Evolutionary conservation across 495 filamentous ascomycete genomes (phyloP), one percentile per base, ranked within the genome.

Genomic region (Aspergillus cavernicola): DNA sequence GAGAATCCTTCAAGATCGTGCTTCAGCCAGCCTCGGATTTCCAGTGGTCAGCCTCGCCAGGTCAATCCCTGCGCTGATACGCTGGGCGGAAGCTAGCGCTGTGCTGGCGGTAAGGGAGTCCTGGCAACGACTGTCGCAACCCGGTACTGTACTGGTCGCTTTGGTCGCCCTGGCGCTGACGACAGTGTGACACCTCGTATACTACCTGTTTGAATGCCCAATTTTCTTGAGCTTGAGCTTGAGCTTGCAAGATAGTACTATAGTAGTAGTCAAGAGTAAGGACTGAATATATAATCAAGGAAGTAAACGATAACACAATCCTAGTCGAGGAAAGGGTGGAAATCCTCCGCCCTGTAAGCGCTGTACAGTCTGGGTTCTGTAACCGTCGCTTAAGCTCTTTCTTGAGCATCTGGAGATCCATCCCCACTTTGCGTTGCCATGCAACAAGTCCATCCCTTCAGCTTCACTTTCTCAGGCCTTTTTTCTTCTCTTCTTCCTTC

Each of bases 381-480:
- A 55, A 60, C 54, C 52, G 57, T 56, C 53, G 58, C 61, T 60
- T 56, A 64, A 64, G 61, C 61, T 65, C 53, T 56, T 52, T 50
- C 37, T 49, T 53, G 56, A 56, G 52, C 45, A 67, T 66, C 67
- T 68, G 69, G 69, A 71, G 69, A 74, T 73, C 67, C 35, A 69
- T 73, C 71, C 72, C 69, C 72, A 71, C 71, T 70, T 59, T 66
- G 63, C 72, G 72, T 76, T 76, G 72, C 72, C 72, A 73, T 76
- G 72, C 72, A 76, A 76, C 72, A 76, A 70, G 69, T 59, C 61
- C 68, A 72, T 73, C 70, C 70, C 70, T 75, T 74, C 72, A 76
- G 72, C 72, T 74, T 76, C 72, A 75, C 67, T 65, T 71, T 73
- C 66, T 69, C 66, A 64, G 60, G 48, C 35, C 60, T 48, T 56